Evolutionary conservation across 2,329 filamentous ascomycete species (phyloP), one percentile per base, ranked within the genome.

Genomic region (Tolypocladium guangdongense): DNA sequence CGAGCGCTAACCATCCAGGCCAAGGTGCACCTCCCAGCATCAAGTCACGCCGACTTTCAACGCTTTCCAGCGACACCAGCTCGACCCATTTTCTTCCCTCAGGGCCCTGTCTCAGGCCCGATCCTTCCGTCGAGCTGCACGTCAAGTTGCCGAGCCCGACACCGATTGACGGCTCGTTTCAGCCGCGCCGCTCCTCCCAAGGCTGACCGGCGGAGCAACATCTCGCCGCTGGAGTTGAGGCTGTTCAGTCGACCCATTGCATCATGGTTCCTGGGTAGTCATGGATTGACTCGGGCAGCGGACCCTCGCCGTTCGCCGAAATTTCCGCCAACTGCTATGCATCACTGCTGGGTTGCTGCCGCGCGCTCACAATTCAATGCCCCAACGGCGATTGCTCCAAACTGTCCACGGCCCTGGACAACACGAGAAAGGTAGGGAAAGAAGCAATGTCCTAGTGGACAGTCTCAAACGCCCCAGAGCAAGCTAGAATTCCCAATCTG

Each of bases 401-500:
- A 32, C 14, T 20, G 18, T 47, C 27, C 11, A 12, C 8, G 11
- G 27, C 27, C 37, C 37, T 11, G 8, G 18, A 38, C 18, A 20
- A 38, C 37, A 38, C n/a, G 10, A 20, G 8, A 32, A 18, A 10
- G 43, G 11, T 33, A 14, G 27, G 43, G 3, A 11, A 33, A 7
- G 18, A 6, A 20, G 3, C 39, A 47, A 16, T 20, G 16, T 20
- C 27, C 10, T 4, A 45, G 3, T 10, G n/a, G 11, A 47, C n/a
- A 36, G n/a, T 45, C 20, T 22, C 38, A 35, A 39, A 22, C 12
- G 14, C 10, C n/a, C 3, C 5, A 33, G 18, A 8, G 18, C 27
- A 10, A 7, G 39, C 53, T 63, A 68, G 55, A 62, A 64, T 35
- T 72, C 68, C 69, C 71, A 74, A 37, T 71, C 71, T 22, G 69